Conservation (phyloP, 768 basidiomycete genomes). For the Gloeopeniophorella convolvens region DNA sequence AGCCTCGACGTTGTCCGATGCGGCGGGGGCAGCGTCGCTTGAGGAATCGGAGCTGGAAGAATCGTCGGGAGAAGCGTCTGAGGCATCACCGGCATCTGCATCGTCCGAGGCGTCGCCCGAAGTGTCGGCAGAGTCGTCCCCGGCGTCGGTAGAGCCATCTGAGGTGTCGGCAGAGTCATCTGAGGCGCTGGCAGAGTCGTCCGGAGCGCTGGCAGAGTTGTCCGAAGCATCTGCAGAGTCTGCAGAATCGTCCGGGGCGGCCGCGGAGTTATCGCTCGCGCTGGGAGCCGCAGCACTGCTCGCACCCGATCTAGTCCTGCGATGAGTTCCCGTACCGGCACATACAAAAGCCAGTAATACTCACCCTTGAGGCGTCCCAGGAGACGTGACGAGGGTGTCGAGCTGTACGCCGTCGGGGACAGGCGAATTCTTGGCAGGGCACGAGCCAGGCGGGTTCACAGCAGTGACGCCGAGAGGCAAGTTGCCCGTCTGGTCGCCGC, state of each 20-base stretch:
- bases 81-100: not conserved
- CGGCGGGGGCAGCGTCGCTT: not conserved
- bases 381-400: constrained; percentile 32
- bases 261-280: not conserved
- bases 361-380: constrained; percentile 23
- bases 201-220: too few relatives aligned
- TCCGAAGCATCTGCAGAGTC: not conserved
- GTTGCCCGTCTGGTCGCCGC: constrained; percentile 41
- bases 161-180: not conserved
- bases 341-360: not conserved
- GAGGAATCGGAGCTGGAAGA: not conserved
- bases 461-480: constrained; percentile 43
- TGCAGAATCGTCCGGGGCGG: not conserved
- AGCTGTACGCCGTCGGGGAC: constrained; percentile 45
- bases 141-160: not conserved
- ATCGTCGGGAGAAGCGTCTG: not conserved
- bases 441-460: constrained; percentile 43
- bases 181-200: not conserved
- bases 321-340: not conserved
- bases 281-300: not conserved
- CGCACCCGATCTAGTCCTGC: not conserved
- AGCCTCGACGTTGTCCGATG: not conserved
- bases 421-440: constrained; percentile 41
- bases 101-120: not conserved
- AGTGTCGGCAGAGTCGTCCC: not conserved